phyloP scores from a whole-genome alignment of 768 basidiomycete species.

The Naematelia aurantialba region DNA sequence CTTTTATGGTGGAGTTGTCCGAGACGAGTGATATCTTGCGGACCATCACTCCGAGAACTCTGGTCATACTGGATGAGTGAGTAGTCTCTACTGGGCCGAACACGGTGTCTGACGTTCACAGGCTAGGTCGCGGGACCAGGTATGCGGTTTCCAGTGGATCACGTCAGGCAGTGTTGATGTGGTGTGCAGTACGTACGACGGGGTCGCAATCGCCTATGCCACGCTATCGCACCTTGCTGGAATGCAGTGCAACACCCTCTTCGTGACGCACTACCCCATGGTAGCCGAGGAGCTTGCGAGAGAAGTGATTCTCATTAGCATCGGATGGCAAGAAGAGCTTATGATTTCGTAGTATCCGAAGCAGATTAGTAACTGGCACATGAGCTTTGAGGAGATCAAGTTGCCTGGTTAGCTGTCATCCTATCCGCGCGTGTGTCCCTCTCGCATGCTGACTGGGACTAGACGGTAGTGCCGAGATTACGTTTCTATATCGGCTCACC shows the following conservation, averaged over 20 bases:
- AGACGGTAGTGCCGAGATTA: constrained; percentile 73
- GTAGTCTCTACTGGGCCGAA: constrained; percentile 7
- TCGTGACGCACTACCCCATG: constrained; percentile 92
- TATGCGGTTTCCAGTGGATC: constrained; percentile 5
- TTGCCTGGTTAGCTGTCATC: constrained; percentile 52
- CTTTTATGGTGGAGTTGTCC: constrained; percentile 93
- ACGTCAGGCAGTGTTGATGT: not conserved
- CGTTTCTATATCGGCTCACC: constrained; percentile 76
- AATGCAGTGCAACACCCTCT: constrained; percentile 55
- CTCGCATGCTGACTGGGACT: constrained; percentile 8
- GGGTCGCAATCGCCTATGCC: constrained; percentile 53
- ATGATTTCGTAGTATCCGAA: constrained; percentile 33
- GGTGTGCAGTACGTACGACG: constrained; percentile 77
- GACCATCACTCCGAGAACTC: constrained; percentile 66
- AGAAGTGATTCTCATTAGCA: constrained; percentile 18
- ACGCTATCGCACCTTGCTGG: constrained; percentile 38
- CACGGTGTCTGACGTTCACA: constrained; percentile 3
- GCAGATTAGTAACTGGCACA: constrained; percentile 67
- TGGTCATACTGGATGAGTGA: constrained; percentile 77
- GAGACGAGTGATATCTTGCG: constrained; percentile 88
- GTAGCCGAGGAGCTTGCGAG: constrained; percentile 57
- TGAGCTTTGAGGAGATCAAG: constrained; percentile 71
- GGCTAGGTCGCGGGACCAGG: constrained; percentile 46
- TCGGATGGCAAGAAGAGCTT: constrained; percentile 8
- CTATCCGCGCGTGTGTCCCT: constrained; percentile 1